phyloP scores from a whole-genome alignment of 805 yeast species.

The Ogataea angusta region DNA sequence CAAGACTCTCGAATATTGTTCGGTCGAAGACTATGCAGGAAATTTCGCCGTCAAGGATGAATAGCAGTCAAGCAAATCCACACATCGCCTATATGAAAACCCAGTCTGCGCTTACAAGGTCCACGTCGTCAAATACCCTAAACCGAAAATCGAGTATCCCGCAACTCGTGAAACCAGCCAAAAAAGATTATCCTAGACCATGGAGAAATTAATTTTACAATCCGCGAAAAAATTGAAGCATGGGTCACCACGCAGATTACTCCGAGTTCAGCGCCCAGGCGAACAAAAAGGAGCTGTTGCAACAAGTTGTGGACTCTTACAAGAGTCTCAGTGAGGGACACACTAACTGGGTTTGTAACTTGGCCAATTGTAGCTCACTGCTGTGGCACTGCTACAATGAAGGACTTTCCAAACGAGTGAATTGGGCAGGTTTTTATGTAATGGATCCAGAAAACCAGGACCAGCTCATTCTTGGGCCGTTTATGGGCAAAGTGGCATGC shows the following conservation, averaged over 20 bases:
- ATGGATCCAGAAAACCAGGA: slow-evolving; percentile 35
- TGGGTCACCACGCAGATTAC: slow-evolving; percentile 70
- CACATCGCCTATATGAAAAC: not conserved
- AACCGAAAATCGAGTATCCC: slow-evolving; percentile 11
- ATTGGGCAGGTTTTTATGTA: slow-evolving; percentile 94
- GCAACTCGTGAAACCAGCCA: slow-evolving; percentile 12
- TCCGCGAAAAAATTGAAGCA: not conserved
- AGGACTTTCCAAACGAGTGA: slow-evolving; percentile 47
- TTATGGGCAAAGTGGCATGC: slow-evolving; percentile 96
- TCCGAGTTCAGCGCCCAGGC: slow-evolving; percentile 43
- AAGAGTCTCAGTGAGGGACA: slow-evolving; percentile 61
- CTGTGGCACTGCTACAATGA: slow-evolving; percentile 85
- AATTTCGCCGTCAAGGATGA: slow-evolving; percentile 18
- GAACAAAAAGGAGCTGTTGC: slow-evolving; percentile 52
- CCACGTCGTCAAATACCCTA: slow-evolving; percentile 2
- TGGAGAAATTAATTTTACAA: slow-evolving; percentile 14
- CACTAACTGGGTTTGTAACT: slow-evolving; percentile 82
- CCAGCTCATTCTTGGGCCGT: slow-evolving; percentile 80
- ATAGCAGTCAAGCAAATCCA: not conserved
- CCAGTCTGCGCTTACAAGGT: slow-evolving; percentile 1
- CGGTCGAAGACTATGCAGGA: slow-evolving; percentile 22
- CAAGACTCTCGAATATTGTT: slow-evolving; percentile 6
- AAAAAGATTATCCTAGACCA: slow-evolving; percentile 14
- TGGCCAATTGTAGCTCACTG: slow-evolving; percentile 81
- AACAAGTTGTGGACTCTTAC: slow-evolving; percentile 57